A percentile compares a stretch with the other conserved stretches of the same genome.
Conservation (phyloP, 129 eudicot species). For the Heracleum sosnowskyi region DNA sequence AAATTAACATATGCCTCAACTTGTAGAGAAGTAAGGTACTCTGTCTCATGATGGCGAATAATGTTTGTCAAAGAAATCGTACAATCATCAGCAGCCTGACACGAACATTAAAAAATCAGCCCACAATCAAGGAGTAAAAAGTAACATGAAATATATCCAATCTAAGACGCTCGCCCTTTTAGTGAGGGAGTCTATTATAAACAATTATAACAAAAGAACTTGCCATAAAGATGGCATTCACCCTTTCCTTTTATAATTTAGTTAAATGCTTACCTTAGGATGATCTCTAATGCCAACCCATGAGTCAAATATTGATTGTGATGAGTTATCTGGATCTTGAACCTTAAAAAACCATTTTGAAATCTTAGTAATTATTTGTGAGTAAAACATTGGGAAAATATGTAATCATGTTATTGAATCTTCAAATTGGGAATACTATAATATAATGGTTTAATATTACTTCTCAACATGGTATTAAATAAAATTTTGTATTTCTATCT, state of each 20-base stretch:
- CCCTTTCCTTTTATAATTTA: not conserved
- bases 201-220: not conserved
- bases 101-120: constrained; percentile 7
- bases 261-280: constrained; percentile 35
- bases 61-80: constrained; percentile 64
- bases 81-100: constrained; percentile 64
- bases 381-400: too few species aligned
- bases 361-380: too few species aligned
- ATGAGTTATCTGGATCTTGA: constrained; percentile 78
- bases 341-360: too few species aligned
- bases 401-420: too few species aligned
- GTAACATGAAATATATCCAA: not conserved
- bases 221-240: not conserved
- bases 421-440: too few species aligned
- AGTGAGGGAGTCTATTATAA: not conserved
- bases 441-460: too few species aligned
- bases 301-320: constrained; percentile 65
- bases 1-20: constrained; percentile 18
- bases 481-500: too few species aligned
- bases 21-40: constrained; percentile 81
- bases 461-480: too few species aligned
- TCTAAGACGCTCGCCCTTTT: not conserved
- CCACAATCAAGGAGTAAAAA: not conserved
- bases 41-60: constrained; percentile 85
- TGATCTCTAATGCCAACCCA: constrained; percentile 40